Percentiles rank a stretch among this genome's conserved stretches.
phyloP scores from a whole-genome alignment of 208 protist species.

The Leishmania braziliensis region DNA sequence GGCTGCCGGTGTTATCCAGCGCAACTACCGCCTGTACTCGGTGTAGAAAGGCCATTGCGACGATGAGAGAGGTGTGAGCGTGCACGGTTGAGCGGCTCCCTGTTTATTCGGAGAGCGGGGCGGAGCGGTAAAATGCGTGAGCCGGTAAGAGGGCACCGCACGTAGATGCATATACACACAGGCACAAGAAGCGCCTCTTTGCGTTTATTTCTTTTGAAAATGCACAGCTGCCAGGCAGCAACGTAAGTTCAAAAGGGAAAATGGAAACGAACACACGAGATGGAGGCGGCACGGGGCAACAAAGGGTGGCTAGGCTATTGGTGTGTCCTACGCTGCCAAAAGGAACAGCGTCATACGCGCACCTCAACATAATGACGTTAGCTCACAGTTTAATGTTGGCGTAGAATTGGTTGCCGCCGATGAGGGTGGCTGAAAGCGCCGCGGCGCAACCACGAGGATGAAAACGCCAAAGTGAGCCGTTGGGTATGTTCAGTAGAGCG shows the following conservation, averaged over 20 bases:
- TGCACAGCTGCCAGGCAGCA: not conserved
- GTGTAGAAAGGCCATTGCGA: conserved; percentile 83
- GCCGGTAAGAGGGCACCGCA: not conserved
- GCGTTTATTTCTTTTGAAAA: not conserved
- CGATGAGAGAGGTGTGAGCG: not conserved
- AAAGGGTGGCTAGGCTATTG: not conserved
- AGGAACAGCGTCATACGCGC: not conserved
- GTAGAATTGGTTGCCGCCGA: not conserved
- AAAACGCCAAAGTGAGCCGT: not conserved
- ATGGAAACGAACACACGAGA: not conserved
- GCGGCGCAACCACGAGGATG: not conserved
- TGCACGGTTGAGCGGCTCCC: conserved; percentile 33
- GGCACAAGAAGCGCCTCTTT: not conserved
- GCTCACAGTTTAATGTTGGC: not conserved
- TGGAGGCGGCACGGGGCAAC: not conserved
- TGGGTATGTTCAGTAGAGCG: not conserved
- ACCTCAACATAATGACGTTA: not conserved
- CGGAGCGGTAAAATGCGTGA: not conserved
- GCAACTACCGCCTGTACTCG: conserved; percentile 84
- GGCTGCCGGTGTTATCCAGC: conserved; percentile 61
- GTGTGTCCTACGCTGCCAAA: not conserved
- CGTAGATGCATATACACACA: not conserved
- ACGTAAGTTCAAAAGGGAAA: not conserved
- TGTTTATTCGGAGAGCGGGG: conserved; percentile 3
- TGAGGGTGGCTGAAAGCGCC: not conserved